Base-by-base conservation (phyloP, 2,329 filamentous ascomycete genomes). In the Fonsecaea monophora region DNA sequence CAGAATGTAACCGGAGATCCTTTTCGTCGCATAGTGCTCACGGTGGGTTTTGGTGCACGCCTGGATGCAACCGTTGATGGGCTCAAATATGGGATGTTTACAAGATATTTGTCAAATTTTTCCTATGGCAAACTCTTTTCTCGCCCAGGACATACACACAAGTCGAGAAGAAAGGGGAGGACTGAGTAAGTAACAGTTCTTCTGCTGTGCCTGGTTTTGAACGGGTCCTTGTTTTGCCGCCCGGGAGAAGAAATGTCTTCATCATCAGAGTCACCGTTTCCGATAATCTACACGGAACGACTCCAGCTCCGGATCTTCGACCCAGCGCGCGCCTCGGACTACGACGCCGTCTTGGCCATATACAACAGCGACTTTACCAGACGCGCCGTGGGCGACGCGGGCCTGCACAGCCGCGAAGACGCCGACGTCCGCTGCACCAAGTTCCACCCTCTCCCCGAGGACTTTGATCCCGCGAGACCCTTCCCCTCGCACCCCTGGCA, bases 401-500 rank as follows among this genome's bases (percentile, higher is more conserved):
- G 62, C 21, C 10, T 64, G 32, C 6, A 40, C 35, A 54, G 55
- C 2, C 45, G 37, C 35, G 55, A 60, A 1, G 62, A 54, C 55
- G 21, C 54, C 12, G 62, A 64, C 35, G 8, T 12, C 6, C 62
- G 62, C 10, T 45, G 55, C 45, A 10, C 30, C 5, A 42, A n/a
- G 12, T 61, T 61, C 21, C 40, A 30, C 7, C 30, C 7, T 6
- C 58, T 34, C 0, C 57, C 40, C n/a, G 35, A 34, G 25, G 30
- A 61, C 34, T 37, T 4, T 10, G 25, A 37, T 53, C 30, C 58
- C 30, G 13, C 12, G 42, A 53, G 9, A 12, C 42, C 21, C 32
- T 13, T 59, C n/a, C 62, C 62, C 13, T 40, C 62, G 25, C 62
- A 64, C 45, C 45, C 62, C 1, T 54, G 38, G 34, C 62, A 64